A percentile compares a stretch with the other conserved stretches of the same genome.
phyloP scores from a whole-genome alignment of 2,329 filamentous ascomycete genomes.

The Uncinocarpus reesii region DNA sequence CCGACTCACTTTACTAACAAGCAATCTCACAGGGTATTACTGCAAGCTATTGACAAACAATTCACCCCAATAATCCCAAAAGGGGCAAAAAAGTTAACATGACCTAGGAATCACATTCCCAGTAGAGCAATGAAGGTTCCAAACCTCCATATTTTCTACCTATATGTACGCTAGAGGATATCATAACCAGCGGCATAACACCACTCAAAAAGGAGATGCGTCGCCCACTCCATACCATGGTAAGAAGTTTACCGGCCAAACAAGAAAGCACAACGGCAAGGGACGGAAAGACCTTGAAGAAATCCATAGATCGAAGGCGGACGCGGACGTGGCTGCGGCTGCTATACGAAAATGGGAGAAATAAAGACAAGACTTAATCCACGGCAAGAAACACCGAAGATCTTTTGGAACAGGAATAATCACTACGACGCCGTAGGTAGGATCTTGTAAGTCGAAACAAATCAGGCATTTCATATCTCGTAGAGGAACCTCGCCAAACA shows the following conservation, averaged over 20 bases:
- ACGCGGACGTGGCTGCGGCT: not conserved
- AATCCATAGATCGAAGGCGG: slow-evolving; percentile 3
- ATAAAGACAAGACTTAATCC: slow-evolving; percentile 12
- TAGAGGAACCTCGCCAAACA: not conserved
- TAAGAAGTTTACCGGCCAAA: not conserved
- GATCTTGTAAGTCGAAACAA: slow-evolving; percentile 18
- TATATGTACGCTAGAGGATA: too few relatives aligned
- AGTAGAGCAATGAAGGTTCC: too few relatives aligned
- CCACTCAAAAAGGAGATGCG: too few relatives aligned
- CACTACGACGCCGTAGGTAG: slow-evolving; percentile 13
- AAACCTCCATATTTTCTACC: too few relatives aligned
- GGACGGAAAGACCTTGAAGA: slow-evolving; percentile 3
- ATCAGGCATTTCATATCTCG: not conserved
- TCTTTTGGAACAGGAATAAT: too few relatives aligned
- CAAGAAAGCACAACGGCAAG: not conserved
- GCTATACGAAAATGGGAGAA: slow-evolving; percentile 14
- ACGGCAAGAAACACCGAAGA: slow-evolving; percentile 8
- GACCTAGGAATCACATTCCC: too few relatives aligned
- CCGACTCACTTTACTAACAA: too few relatives aligned
- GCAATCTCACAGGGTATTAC: too few relatives aligned
- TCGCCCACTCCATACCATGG: not conserved
- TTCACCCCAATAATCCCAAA: too few relatives aligned
- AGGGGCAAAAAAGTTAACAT: too few relatives aligned
- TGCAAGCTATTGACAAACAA: too few relatives aligned
- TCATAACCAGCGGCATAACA: too few relatives aligned